Evolutionary conservation across 1,284 basidiomycete genomes (phyloP), one percentile per base, ranked within the genome.

Genomic region (Trichosporon coremiiforme): DNA sequence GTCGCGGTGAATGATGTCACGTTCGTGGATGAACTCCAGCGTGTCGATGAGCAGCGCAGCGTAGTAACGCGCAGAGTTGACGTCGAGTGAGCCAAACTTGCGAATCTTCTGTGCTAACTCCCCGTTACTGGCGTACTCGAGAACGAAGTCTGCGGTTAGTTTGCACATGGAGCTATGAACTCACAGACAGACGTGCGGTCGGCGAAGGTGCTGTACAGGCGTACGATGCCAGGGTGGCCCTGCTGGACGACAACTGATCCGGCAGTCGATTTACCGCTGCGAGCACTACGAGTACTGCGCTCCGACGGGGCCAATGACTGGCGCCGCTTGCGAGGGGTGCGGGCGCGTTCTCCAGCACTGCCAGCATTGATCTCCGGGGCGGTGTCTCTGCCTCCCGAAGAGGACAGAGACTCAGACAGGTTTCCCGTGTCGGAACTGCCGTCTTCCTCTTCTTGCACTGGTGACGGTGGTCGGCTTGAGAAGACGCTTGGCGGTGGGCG

Each of bases 91-190:
- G 9, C 95, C 95, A 70, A 91, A 84, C 47, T 83, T 80, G 15
- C 90, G 90, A 78, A 97, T 91, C 70, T 90, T 86, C 0, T 89
- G 87, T 71, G 95, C 90, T 76, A 98, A 87, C 80, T 97, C 95
- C 45, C 94, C 95, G 79, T 96, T 95, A n/a, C 87, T 86, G 0
- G 92, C 93, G 15, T 94, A 86, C 80, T 97, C 94, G 71, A 97
- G 86, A 0, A 95, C 94, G 76, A 95, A 97, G 83, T 94, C 94
- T 96, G n/a, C n/a, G n/a, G n/a, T n/a, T n/a, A n/a, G n/a, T n/a
- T n/a, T n/a, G n/a, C n/a, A n/a, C n/a, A n/a, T n/a, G n/a, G n/a
- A n/a, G n/a, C n/a, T n/a, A n/a, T n/a, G n/a, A 3, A 87, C 90
- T 85, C 80, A 94, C 92, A 95, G 66, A 95, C 85, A 80, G 90